Evolutionary conservation across 2,329 filamentous ascomycete species (phyloP), one percentile per base, ranked within the genome.

Genomic region (Cyphellophora attinorum): DNA sequence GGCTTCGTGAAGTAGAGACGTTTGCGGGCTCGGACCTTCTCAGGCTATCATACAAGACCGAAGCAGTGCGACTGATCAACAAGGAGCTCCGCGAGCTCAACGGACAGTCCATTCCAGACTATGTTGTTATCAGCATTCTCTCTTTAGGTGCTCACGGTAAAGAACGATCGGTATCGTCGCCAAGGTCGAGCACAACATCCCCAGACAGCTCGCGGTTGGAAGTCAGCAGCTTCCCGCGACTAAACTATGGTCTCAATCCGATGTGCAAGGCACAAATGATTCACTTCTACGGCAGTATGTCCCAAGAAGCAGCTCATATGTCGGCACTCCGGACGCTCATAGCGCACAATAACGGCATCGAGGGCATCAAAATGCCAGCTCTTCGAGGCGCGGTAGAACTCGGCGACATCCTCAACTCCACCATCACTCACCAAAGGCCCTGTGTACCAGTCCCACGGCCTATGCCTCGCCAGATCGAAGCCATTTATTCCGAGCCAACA

Each of bases 61-160:
- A 40, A 14, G 37, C 38, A 3, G 41, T 45, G 31, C 38, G 37
- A n/a, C 27, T 45, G 5, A 31, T 45, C 29, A 45, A 45, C 13
- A 23, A 39, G 14, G 33, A 37, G 4, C 15, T 45, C 12, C 32
- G 27, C 6, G 19, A 21, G n/a, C 32, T 42, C 17, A 30, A 14
- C 11, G 31, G 29, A 19, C 34, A 21, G 14, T 27, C 42, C 6
- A 31, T 25, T 25, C 21, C 35, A 4, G 42, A 45, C 15, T 37
- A 37, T 3, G 29, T 45, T 13, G 30, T 45, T 27, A 45, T 45
- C 39, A 34, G 39, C 5, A 35, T 42, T 11, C 30, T 30, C 4
- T 38, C 40, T 12, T 33, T 45, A 6, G 30, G 36, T 11, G 34
- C 41, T 18, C 42, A 45, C 17, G 38, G 38, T 15, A 12, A 18